Conservation (phyloP, 257 asterid genomes). For the Avicennia marina region DNA sequence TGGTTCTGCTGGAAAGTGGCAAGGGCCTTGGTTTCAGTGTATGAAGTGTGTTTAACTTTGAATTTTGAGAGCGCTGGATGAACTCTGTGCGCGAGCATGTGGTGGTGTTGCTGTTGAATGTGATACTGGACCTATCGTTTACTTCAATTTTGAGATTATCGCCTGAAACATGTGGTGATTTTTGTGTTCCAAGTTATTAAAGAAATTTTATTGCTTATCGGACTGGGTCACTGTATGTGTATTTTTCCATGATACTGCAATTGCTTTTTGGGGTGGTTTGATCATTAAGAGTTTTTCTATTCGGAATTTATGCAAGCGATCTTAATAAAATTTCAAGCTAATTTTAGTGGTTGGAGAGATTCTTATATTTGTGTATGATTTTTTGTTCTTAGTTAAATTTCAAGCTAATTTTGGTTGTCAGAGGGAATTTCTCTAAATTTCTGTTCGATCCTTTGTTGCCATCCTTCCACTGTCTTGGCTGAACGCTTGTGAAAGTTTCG, state of each 20-base stretch:
- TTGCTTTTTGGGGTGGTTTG: not conserved
- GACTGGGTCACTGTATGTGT: too few relatives aligned
- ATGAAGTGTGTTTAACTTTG: too few relatives aligned
- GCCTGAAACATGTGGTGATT: not conserved
- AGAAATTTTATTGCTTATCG: not conserved
- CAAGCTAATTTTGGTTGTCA: too few relatives aligned
- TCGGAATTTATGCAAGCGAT: not conserved
- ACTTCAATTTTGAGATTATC: constrained; percentile 2
- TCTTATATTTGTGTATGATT: too few relatives aligned
- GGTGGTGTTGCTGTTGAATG: not conserved
- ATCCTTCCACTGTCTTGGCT: too few relatives aligned
- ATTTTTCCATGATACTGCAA: not conserved
- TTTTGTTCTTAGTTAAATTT: too few relatives aligned
- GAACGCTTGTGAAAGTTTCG: too few relatives aligned
- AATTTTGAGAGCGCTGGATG: constrained; percentile 13
- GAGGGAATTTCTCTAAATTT: too few relatives aligned
- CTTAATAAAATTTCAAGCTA: constrained; percentile 5
- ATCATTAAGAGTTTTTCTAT: not conserved
- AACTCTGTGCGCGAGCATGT: not conserved
- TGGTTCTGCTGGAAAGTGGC: too few relatives aligned
- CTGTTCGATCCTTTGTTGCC: too few relatives aligned
- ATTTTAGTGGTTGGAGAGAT: constrained; percentile 6
- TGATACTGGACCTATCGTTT: not conserved
- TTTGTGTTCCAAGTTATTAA: not conserved
- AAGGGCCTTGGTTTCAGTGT: too few relatives aligned